Percentiles rank a stretch among this genome's conserved stretches.
These are phyloP conservation scores for Ajuga chamaepitys DNA, from an alignment of 257 asterid species.

Conservation along the genomic window DNA sequence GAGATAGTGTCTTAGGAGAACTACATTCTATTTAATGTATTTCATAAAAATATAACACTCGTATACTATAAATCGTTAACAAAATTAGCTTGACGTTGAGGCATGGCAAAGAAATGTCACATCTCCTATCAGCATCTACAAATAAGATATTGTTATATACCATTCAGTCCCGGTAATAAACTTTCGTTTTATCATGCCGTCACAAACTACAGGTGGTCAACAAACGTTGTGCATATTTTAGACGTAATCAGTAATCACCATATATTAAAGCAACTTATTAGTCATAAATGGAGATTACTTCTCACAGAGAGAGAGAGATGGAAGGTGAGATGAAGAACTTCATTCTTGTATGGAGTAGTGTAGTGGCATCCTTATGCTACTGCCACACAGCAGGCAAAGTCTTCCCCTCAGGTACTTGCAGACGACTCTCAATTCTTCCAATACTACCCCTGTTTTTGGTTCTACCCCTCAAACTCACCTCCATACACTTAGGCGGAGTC, in stretches of 20 bases:
- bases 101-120: no score
- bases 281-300: no score
- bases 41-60: no score
- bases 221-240: neutral
- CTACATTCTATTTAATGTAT: no score
- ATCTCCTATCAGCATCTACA: no score
- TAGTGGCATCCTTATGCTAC: constrained; percentile 31
- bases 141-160: no score
- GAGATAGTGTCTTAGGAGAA: no score
- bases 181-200: no score
- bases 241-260: neutral
- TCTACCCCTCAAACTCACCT: constrained; percentile 44
- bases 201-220: neutral
- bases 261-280: no score
- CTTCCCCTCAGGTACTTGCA: constrained; percentile 19
- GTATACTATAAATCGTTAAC: no score
- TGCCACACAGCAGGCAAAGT: constrained; percentile 25
- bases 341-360: constrained; percentile 36
- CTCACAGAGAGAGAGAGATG: constrained; percentile 20
- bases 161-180: no score
- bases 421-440: constrained; percentile 36
- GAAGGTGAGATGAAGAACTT: constrained; percentile 49
- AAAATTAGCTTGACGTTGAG: no score
- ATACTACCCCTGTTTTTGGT: constrained; percentile 26
- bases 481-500: constrained; percentile 39